Evolutionary conservation across 306 rosid species (phyloP).

Genomic region (Vicia sativa): DNA sequence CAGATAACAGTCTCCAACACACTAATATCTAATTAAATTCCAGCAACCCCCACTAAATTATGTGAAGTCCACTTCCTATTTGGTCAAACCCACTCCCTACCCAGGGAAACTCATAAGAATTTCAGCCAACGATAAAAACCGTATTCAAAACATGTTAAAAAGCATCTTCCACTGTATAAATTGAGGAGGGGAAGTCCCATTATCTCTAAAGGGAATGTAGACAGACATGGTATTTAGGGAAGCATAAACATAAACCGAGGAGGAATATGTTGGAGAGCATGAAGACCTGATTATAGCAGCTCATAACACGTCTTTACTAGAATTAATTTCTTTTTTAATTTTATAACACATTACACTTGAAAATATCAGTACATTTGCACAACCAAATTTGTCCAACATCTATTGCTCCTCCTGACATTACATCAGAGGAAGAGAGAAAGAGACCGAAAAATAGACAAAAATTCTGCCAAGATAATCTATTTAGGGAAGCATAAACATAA

Average conservation of each 20-base stretch:
- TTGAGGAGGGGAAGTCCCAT: not conserved
- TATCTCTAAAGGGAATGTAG: conserved; percentile 10
- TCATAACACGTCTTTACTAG: not conserved
- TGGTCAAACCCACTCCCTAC: not conserved
- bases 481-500: conserved; percentile 11
- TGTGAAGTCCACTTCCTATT: not conserved
- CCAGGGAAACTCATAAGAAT: conserved; percentile 1
- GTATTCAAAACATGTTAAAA: not conserved
- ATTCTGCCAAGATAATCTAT: too few species aligned
- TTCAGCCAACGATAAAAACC: not conserved
- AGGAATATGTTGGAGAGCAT: too few species aligned
- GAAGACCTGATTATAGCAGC: conserved; percentile 23
- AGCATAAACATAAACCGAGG: conserved; percentile 9
- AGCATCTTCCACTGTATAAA: not conserved
- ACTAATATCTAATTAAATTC: not conserved
- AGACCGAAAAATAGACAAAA: not conserved
- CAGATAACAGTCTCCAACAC: conserved; percentile 9
- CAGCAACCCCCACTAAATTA: not conserved
- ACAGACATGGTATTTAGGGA: not conserved
- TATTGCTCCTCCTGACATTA: conserved; percentile 15
- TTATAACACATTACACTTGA: not conserved
- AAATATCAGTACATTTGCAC: not conserved
- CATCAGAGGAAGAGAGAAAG: not conserved
- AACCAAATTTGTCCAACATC: conserved; percentile 20
- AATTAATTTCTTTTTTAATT: not conserved